Conservation (phyloP, 345 rosid genomes). For the Syzygium grande region DNA sequence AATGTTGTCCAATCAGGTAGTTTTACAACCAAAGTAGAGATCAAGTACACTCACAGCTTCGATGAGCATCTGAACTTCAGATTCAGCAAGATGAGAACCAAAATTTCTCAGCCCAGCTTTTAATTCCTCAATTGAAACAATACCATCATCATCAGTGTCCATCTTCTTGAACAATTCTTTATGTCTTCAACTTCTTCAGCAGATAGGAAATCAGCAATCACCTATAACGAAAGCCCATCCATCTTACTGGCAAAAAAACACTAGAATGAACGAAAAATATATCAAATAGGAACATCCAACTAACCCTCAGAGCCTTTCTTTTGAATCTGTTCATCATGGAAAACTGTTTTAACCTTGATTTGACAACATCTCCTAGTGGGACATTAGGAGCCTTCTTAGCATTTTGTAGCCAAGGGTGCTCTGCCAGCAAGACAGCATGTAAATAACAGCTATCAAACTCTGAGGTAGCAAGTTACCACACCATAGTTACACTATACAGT, state of each 20-base stretch:
- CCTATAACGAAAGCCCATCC: conserved; percentile 29
- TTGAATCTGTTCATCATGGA: conserved; percentile 99
- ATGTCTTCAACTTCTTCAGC: conserved; percentile 85
- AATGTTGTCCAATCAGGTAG: not conserved
- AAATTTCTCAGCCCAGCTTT: conserved; percentile 78
- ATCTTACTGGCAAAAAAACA: not conserved
- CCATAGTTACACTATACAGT: not conserved
- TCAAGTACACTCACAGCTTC: conserved; percentile 74
- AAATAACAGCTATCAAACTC: not conserved
- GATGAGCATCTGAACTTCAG: conserved; percentile 92
- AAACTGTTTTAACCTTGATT: conserved; percentile 92
- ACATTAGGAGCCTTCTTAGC: conserved; percentile 96
- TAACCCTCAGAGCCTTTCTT: conserved; percentile 96
- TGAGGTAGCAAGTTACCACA: not conserved
- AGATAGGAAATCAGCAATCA: conserved; percentile 95
- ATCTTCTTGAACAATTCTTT: conserved; percentile 91
- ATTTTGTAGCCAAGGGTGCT: conserved; percentile 97
- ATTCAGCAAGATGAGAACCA: conserved; percentile 81
- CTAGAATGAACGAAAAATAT: not conserved
- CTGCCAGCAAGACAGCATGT: conserved; percentile 21
- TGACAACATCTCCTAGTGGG: conserved; percentile 98
- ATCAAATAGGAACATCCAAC: conserved; percentile 17
- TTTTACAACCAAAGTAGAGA: not conserved
- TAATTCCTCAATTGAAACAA: conserved; percentile 80
- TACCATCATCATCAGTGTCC: conserved; percentile 86